These are phyloP conservation scores for Dimargaris xerosporica DNA, from an alignment of 192 early-diverging fungal species.

Conservation along the genomic window DNA sequence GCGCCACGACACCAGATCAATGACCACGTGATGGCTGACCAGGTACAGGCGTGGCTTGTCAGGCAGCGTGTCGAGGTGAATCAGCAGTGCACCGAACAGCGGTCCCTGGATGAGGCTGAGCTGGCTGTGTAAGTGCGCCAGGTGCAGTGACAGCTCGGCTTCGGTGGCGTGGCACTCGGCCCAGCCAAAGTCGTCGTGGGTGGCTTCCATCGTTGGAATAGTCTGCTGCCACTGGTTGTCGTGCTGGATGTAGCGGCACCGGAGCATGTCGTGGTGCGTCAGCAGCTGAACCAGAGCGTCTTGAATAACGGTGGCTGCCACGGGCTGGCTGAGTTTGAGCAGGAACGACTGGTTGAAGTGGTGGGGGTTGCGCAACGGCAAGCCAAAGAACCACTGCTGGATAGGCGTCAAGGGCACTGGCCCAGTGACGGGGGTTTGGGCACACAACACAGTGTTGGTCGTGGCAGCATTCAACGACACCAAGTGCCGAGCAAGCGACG, in stretches of 20 bases:
- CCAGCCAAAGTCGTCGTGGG: not conserved
- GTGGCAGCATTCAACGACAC: not conserved
- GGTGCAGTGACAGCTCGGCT: not conserved
- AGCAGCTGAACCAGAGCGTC: not conserved
- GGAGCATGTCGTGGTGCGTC: constrained; percentile 1
- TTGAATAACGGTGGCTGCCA: not conserved
- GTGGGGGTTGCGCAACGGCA: not conserved
- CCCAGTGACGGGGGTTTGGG: not conserved
- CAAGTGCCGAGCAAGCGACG: not conserved
- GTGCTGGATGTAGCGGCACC: not conserved
- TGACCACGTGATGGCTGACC: constrained; percentile 18
- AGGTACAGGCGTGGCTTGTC: constrained; percentile 15
- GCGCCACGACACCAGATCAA: constrained; percentile 23
- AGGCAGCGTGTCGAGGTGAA: not conserved
- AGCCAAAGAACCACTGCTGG: constrained; percentile 2
- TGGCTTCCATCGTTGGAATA: not conserved
- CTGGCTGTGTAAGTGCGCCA: no score
- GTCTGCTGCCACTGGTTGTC: not conserved
- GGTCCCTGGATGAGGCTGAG: not conserved
- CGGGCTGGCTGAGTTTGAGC: not conserved
- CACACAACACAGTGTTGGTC: no score
- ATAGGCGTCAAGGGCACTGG: not conserved
- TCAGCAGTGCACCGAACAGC: not conserved
- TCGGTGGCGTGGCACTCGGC: not conserved
- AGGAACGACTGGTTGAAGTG: constrained; percentile 6